These are phyloP conservation scores for Coemansia sp. DNA, from an alignment of 192 early-diverging fungal species.

Conservation along the genomic window DNA sequence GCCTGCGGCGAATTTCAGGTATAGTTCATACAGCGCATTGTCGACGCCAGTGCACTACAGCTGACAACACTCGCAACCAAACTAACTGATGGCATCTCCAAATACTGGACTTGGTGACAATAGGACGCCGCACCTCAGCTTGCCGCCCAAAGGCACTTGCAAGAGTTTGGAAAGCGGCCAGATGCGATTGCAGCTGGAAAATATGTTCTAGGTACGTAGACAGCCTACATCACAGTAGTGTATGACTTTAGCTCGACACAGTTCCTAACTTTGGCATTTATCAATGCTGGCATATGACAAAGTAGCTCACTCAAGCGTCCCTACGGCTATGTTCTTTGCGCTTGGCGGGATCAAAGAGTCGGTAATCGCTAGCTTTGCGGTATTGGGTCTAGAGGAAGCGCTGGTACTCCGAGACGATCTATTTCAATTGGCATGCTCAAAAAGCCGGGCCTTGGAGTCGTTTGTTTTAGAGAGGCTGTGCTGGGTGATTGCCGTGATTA, in stretches of 20 bases:
- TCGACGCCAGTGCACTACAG: neutral
- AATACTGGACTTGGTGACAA: neutral
- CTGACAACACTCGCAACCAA: neutral
- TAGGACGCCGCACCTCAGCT: constrained; percentile 46
- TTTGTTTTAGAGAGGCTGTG: constrained; percentile 53
- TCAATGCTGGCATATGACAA: neutral
- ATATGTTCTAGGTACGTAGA: constrained; percentile 38
- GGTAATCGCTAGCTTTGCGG: constrained; percentile 34
- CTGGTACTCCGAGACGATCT: constrained; percentile 42
- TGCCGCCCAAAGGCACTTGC: constrained; percentile 39
- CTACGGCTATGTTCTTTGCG: constrained; percentile 54
- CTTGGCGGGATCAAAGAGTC: constrained; percentile 53
- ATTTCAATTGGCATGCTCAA: constrained; percentile 34
- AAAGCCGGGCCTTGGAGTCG: constrained; percentile 35
- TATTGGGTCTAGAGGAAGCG: constrained; percentile 21
- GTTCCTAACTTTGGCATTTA: neutral
- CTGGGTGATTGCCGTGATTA: constrained; percentile 53
- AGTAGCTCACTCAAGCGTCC: constrained; percentile 40
- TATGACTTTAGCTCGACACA: neutral
- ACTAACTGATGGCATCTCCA: neutral
- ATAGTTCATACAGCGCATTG: neutral
- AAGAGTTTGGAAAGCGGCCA: constrained; percentile 47
- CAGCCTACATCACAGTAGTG: neutral
- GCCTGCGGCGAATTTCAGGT: constrained; percentile 55
- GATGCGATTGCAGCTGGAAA: constrained; percentile 48